Evolutionary conservation across 495 filamentous ascomycete species (phyloP).

Genomic region (Penicillium chermesinum): DNA sequence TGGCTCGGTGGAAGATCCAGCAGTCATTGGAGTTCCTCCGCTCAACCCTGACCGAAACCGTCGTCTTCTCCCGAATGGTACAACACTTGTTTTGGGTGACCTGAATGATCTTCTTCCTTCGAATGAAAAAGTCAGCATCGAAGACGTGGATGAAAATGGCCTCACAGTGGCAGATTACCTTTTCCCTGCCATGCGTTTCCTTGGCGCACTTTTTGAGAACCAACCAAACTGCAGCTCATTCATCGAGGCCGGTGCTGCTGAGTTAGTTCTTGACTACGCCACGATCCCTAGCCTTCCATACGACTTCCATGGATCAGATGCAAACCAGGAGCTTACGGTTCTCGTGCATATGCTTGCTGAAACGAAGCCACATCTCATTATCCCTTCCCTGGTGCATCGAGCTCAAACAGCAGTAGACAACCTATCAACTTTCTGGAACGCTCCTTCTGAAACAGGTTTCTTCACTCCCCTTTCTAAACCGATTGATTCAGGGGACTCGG

Average conservation of each 20-base stretch:
- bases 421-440: slow-evolving; percentile 58
- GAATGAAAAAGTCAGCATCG: slow-evolving; percentile 34
- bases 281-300: slow-evolving; percentile 71
- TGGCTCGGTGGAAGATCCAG: slow-evolving; percentile 22
- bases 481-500: slow-evolving; percentile 19
- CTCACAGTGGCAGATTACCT: slow-evolving; percentile 64
- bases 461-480: slow-evolving; percentile 59
- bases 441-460: slow-evolving; percentile 48
- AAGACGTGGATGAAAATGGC: slow-evolving; percentile 42
- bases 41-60: slow-evolving; percentile 26
- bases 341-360: slow-evolving; percentile 80
- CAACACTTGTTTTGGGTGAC: slow-evolving; percentile 32
- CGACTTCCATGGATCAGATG: slow-evolving; percentile 63
- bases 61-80: slow-evolving; percentile 39
- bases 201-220: slow-evolving; percentile 74
- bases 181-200: slow-evolving; percentile 65
- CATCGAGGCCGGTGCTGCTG: slow-evolving; percentile 71
- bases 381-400: slow-evolving; percentile 73
- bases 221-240: slow-evolving; percentile 67
- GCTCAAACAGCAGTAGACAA: slow-evolving; percentile 62
- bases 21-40: slow-evolving; percentile 28
- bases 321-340: slow-evolving; percentile 59
- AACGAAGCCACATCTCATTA: slow-evolving; percentile 70
- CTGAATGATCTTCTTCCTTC: slow-evolving; percentile 26
- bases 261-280: slow-evolving; percentile 77